A percentile compares a stretch with the other conserved stretches of the same genome.
These are phyloP conservation scores for Backusella morwellensis DNA, from an alignment of 192 early-diverging fungal species.

Conservation along the genomic window DNA sequence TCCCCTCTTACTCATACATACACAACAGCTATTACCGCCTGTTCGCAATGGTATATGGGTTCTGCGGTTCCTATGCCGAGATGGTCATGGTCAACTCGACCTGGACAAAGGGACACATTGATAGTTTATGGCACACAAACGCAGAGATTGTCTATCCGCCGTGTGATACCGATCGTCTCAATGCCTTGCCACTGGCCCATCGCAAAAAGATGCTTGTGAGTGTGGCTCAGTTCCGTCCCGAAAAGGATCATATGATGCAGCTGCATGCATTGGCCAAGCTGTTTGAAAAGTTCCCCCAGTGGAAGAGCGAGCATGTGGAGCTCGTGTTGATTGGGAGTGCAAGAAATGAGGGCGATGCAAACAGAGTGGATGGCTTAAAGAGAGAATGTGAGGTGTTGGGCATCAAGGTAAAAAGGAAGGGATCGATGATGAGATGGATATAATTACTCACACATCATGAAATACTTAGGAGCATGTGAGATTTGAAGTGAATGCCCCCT, in stretches of 20 bases:
- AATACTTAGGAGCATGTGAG: constrained; percentile 59
- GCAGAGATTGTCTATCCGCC: constrained; percentile 88
- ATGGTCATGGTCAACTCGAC: constrained; percentile 94
- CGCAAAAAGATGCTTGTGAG: constrained; percentile 73
- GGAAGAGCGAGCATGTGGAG: constrained; percentile 34
- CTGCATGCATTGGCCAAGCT: constrained; percentile 69
- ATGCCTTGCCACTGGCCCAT: constrained; percentile 45
- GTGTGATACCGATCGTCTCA: constrained; percentile 78
- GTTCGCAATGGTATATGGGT: constrained; percentile 79
- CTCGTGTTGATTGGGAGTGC: constrained; percentile 87
- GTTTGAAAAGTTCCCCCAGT: constrained; percentile 57
- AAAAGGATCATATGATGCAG: constrained; percentile 91
- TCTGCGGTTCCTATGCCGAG: constrained; percentile 76
- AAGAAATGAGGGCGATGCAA: constrained; percentile 76
- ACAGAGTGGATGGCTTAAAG: constrained; percentile 59
- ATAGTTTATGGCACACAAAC: constrained; percentile 73
- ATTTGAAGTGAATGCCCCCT: constrained; percentile 83
- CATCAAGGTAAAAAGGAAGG: constrained; percentile 48
- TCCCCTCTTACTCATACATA: too few relatives aligned
- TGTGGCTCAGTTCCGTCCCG: constrained; percentile 94
- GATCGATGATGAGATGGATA: background rate
- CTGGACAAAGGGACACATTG: constrained; percentile 94
- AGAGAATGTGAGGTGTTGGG: constrained; percentile 46
- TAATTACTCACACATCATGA: background rate
- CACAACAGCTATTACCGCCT: constrained; percentile 69